A percentile compares a stretch with the other conserved stretches of the same genome.
phyloP scores from a whole-genome alignment of 345 rosid genomes.

The Moricandia moricandioides region DNA sequence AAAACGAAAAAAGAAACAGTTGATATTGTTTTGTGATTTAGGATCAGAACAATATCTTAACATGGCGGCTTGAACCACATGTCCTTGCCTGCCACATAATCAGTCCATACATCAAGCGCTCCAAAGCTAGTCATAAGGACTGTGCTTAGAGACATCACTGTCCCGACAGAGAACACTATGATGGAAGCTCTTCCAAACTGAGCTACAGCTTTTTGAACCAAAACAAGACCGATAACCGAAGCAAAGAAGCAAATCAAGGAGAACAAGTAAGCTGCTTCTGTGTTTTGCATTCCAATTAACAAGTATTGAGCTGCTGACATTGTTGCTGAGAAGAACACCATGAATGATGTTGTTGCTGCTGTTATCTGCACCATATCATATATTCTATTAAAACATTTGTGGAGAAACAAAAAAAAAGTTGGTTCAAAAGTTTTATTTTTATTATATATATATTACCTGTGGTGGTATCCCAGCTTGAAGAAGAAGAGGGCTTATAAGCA shows the following conservation, averaged over 20 bases:
- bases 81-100: conserved; percentile 55
- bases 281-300: conserved; percentile 66
- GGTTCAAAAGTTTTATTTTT: background rate
- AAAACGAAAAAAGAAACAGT: background rate
- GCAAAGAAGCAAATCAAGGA: conserved; percentile 62
- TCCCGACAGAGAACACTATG: conserved; percentile 77
- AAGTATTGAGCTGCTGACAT: conserved; percentile 54
- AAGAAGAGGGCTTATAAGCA: conserved; percentile 91
- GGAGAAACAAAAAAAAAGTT: background rate
- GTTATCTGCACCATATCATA: conserved; percentile 49
- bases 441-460: conserved; percentile 42
- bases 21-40: background rate
- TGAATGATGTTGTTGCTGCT: conserved; percentile 54
- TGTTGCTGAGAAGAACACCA: conserved; percentile 44
- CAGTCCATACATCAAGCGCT: conserved; percentile 63
- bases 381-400: background rate
- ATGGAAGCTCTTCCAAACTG: conserved; percentile 77
- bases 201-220: conserved; percentile 58
- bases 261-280: conserved; percentile 47
- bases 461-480: conserved; percentile 73
- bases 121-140: conserved; percentile 70
- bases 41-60: conserved; percentile 23
- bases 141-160: conserved; percentile 70
- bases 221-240: conserved; percentile 63
- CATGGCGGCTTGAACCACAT: conserved; percentile 81